Evolutionary conservation across 2,329 filamentous ascomycete species (phyloP).

Genomic region (Colletotrichum tanaceti): DNA sequence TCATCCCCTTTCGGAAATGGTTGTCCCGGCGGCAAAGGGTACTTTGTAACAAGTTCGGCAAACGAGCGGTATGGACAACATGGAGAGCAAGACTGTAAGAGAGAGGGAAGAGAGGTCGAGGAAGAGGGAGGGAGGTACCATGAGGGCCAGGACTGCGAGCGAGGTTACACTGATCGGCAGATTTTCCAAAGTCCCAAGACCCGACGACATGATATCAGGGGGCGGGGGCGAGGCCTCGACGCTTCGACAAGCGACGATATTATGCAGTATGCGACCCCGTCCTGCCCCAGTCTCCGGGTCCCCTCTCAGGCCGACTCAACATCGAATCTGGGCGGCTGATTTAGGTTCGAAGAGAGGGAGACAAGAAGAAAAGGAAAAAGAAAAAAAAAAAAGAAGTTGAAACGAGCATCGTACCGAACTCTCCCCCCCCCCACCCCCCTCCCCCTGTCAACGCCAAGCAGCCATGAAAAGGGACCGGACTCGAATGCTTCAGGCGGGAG

Average conservation of each 20-base stretch:
- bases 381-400: not conserved
- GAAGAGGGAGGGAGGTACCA: not conserved
- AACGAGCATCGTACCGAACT: not conserved
- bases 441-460: slow-evolving; percentile 1
- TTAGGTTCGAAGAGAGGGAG: not conserved
- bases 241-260: not conserved
- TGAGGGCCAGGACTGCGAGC: not conserved
- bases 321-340: too few relatives aligned
- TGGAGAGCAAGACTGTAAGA: too few relatives aligned
- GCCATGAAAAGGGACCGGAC: not conserved
- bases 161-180: not conserved
- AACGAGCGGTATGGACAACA: not conserved
- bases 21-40: not conserved
- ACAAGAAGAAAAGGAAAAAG: too few relatives aligned
- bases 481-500: too few relatives aligned
- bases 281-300: slow-evolving; percentile 19
- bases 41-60: not conserved
- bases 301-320: not conserved
- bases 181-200: not conserved
- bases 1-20: not conserved
- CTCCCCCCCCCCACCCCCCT: too few relatives aligned
- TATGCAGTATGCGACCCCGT: slow-evolving; percentile 9
- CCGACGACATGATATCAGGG: not conserved
- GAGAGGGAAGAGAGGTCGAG: not conserved
- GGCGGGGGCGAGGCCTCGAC: not conserved